A percentile compares a stretch with the other conserved stretches of the same genome.
Evolutionary conservation across 768 basidiomycete species (phyloP).

Genomic region (Paxillus involutus): DNA sequence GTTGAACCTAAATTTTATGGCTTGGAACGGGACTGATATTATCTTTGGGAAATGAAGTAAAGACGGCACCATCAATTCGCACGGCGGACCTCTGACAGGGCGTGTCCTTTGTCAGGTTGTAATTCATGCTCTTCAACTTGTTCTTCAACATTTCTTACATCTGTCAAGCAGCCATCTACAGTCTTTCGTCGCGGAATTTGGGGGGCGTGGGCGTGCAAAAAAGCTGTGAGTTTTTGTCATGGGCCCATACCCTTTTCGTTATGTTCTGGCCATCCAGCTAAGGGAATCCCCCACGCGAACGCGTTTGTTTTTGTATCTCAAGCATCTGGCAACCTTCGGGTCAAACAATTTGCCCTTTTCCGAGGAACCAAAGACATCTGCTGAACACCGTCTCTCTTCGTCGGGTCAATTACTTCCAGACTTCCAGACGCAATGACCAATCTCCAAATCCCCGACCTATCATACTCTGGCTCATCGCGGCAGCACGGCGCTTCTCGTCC

Average conservation of each 20-base stretch:
- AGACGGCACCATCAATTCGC: slow-evolving; percentile 26
- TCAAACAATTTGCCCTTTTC: slow-evolving; percentile 9
- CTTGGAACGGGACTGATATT: background rate
- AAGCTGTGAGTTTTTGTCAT: slow-evolving; percentile 14
- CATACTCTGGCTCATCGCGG: slow-evolving; percentile 46
- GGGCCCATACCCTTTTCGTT: slow-evolving; percentile 9
- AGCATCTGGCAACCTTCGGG: slow-evolving; percentile 4
- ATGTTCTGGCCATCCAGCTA: slow-evolving; percentile 12
- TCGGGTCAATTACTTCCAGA: slow-evolving; percentile 1
- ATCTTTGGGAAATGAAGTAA: slow-evolving; percentile 2
- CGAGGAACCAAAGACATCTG: slow-evolving; percentile 2
- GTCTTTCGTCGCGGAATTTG: background rate
- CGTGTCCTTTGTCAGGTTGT: slow-evolving; percentile 17
- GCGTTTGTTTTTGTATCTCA: slow-evolving; percentile 24
- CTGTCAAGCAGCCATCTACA: background rate
- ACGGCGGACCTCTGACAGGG: slow-evolving; percentile 20
- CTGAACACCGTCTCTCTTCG: background rate
- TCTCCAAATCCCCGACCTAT: slow-evolving; percentile 46
- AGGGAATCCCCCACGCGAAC: slow-evolving; percentile 12
- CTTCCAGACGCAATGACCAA: slow-evolving; percentile 24
- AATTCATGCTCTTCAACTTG: slow-evolving; percentile 11
- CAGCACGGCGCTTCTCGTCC: slow-evolving; percentile 45
- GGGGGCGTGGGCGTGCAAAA: background rate
- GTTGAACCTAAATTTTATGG: background rate
- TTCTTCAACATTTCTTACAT: slow-evolving; percentile 16